Evolutionary conservation across 495 filamentous ascomycete genomes (phyloP).

Genomic region (Antarctomyces pellizariae): DNA sequence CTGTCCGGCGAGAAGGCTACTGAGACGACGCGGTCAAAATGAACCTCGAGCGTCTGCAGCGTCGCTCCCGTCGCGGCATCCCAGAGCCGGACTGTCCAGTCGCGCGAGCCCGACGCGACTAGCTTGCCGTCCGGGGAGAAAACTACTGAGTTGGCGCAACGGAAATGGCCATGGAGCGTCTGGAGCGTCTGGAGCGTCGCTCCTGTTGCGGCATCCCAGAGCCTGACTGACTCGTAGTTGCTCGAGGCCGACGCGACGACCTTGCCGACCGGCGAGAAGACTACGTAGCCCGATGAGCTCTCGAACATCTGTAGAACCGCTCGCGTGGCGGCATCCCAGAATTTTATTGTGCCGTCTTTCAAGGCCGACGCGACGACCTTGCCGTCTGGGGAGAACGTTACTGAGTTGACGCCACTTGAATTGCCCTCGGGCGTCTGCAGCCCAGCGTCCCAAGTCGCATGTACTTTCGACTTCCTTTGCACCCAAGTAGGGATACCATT

Average conservation of each 20-base stretch:
- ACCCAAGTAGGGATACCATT: too few relatives aligned
- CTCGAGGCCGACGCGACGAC: too few relatives aligned
- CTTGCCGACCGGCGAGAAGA: too few relatives aligned
- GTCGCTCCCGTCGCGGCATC: conserved; percentile 20
- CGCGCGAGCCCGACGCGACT: conserved; percentile 6
- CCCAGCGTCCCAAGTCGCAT: background rate
- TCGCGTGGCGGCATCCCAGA: conserved; percentile 10
- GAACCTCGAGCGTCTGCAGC: conserved; percentile 37
- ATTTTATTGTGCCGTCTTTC: conserved; percentile 5
- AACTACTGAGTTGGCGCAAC: conserved; percentile 9
- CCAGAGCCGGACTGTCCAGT: conserved; percentile 8
- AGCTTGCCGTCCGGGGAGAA: conserved; percentile 18
- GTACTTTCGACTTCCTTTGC: too few relatives aligned
- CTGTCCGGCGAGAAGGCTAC: conserved; percentile 15
- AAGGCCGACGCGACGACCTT: conserved; percentile 7
- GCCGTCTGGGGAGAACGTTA: conserved; percentile 19
- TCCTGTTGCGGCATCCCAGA: too few relatives aligned
- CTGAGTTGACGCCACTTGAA: conserved; percentile 7
- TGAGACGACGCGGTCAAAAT: background rate
- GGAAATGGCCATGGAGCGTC: conserved; percentile 9
- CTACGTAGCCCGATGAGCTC: too few relatives aligned
- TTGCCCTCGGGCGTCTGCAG: conserved; percentile 13
- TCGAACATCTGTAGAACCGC: too few relatives aligned
- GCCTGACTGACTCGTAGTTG: too few relatives aligned
- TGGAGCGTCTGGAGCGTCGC: conserved; percentile 34